Evolutionary conservation across 495 filamentous ascomycete genomes (phyloP).

Genomic region (Talaromyces borbonicus): DNA sequence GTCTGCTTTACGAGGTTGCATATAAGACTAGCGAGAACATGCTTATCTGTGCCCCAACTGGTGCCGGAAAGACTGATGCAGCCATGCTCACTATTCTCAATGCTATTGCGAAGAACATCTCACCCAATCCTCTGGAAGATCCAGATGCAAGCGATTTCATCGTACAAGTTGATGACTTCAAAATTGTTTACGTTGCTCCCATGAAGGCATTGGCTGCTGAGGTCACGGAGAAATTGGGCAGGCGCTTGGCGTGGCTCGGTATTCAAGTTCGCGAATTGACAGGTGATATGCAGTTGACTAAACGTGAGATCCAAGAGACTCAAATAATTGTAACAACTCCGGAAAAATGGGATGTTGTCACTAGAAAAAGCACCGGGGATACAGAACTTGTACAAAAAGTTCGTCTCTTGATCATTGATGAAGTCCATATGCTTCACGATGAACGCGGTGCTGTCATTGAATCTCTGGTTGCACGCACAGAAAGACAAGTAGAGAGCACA

Average conservation of each 20-base stretch:
- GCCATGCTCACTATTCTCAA: slow-evolving; percentile 95
- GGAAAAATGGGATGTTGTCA: slow-evolving; percentile 99
- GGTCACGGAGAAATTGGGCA: slow-evolving; percentile 94
- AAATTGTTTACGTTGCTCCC: slow-evolving; percentile 91
- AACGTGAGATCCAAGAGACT: slow-evolving; percentile 95
- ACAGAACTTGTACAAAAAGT: slow-evolving; percentile 98
- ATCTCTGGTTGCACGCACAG: slow-evolving; percentile 85
- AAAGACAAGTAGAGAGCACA: slow-evolving; percentile 95
- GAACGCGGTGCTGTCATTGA: slow-evolving; percentile 94
- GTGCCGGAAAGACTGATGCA: slow-evolving; percentile 97
- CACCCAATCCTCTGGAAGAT: slow-evolving; percentile 67
- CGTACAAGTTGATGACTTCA: slow-evolving; percentile 80
- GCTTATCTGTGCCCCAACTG: slow-evolving; percentile 96
- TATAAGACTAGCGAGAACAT: slow-evolving; percentile 97
- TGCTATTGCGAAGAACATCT: slow-evolving; percentile 72
- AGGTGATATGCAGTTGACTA: slow-evolving; percentile 95
- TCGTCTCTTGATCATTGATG: slow-evolving; percentile 90
- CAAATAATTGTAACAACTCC: slow-evolving; percentile 98
- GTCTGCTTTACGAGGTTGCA: slow-evolving; percentile 86
- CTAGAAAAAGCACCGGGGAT: slow-evolving; percentile 91
- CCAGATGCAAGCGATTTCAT: slow-evolving; percentile 64
- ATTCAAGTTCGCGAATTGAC: slow-evolving; percentile 90
- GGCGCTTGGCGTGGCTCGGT: slow-evolving; percentile 79
- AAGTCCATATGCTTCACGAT: slow-evolving; percentile 99
- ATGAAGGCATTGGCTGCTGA: slow-evolving; percentile 94